Base-by-base conservation (phyloP, 2,329 filamentous ascomycete genomes). In the Penicillium nordicum region DNA sequence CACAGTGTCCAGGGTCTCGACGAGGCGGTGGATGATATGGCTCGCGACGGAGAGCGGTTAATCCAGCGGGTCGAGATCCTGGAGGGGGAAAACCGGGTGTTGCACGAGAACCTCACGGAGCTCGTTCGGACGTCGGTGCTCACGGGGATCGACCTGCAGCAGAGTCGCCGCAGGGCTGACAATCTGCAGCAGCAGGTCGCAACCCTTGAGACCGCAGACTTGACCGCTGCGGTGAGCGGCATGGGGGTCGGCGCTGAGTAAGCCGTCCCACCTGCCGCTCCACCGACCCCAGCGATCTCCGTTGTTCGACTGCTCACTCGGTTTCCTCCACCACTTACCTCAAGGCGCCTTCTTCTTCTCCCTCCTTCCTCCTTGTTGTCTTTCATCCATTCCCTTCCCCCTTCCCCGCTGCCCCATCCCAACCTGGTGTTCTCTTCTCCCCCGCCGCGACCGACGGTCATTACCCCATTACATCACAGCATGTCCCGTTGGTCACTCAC, bases 391-490 rank as follows among this genome's bases (percentile, higher is more conserved):
- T 30, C 12, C 34, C 11, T 38, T 14, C 12, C 12, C 18, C 7
- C 14, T 40, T n/a, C 30, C 5, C 10, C 10, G 10, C 38, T 25
- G 38, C 40, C 14, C 23, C 18, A 34, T 38, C 25, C 27, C 32
- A 7, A 21, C 16, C 18, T 34, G 25, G 3, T 25, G 18, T 36
- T 12, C 14, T 29, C 21, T 14, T n/a, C 36, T 14, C 23, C 30
- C 25, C 25, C 11, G 11, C 23, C n/a, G 14, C 21, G 48, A 32
- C 37, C 37, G 18, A 29, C 45, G 23, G 14, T 16, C 21, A 21
- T 50, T 32, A 34, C 18, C 11, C 11, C 21, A 21, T 54, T 38
- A 34, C 38, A 50, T 50, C 34, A 41, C 48, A 55, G 53, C 36
- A 55, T 55, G 53, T 23, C 14, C 36, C n/a, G 12, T 27, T 46